Evolutionary conservation across 257 asterid genomes (phyloP).

Genomic region (Nemophila menziesii): DNA sequence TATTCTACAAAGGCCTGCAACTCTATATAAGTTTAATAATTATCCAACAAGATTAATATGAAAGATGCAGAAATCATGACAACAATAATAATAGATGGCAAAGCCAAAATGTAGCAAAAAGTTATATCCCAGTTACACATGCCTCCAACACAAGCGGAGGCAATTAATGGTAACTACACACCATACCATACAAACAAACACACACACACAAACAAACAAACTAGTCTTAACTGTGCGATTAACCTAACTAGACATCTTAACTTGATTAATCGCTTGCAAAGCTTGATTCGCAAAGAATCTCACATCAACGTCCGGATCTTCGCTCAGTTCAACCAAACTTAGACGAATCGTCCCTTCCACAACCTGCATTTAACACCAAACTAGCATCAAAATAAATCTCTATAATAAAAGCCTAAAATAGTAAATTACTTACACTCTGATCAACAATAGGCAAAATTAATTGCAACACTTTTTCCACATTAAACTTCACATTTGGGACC

Average conservation of each 20-base stretch:
- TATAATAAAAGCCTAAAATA: constrained; percentile 7
- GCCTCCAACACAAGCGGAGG: no score
- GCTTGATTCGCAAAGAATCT: constrained; percentile 80
- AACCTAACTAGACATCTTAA: constrained; percentile 50
- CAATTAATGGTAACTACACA: neutral
- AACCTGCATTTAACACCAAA: constrained; percentile 36
- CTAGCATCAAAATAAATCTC: no score
- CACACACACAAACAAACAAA: no score
- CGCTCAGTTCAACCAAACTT: constrained; percentile 63
- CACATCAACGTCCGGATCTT: constrained; percentile 93
- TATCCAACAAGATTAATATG: no score
- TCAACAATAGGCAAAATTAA: constrained; percentile 73
- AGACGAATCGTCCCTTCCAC: constrained; percentile 74
- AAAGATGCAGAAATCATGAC: no score
- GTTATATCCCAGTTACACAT: no score
- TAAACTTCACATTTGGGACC: constrained; percentile 88
- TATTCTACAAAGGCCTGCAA: no score
- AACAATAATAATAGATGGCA: no score
- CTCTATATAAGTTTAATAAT: no score
- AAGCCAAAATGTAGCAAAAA: no score
- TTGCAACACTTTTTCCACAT: constrained; percentile 82
- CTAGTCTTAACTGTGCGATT: neutral
- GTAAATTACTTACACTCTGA: constrained; percentile 46
- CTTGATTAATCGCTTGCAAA: constrained; percentile 60
- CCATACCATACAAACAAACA: no score